Evolutionary conservation across 2,329 filamentous ascomycete genomes (phyloP).

Genomic region (Aspergillus quadricinctus): DNA sequence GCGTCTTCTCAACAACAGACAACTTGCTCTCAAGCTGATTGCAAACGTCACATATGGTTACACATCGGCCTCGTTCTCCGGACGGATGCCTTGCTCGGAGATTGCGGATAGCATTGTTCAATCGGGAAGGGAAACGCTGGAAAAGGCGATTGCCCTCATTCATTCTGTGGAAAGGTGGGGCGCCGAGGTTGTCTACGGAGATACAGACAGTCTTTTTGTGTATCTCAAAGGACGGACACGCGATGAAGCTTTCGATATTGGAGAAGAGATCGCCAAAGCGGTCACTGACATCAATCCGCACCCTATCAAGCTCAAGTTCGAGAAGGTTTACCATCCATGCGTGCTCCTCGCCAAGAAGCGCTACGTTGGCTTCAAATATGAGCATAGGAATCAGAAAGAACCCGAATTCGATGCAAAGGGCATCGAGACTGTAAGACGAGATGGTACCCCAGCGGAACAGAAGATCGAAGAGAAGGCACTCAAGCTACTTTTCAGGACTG

Average conservation of each 20-base stretch:
- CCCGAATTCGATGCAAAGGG: constrained; percentile 97
- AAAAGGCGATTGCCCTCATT: constrained; percentile 88
- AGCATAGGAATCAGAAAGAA: constrained; percentile 65
- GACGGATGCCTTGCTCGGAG: constrained; percentile 95
- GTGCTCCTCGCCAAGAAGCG: constrained; percentile 93
- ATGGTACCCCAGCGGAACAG: constrained; percentile 91
- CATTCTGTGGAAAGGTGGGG: constrained; percentile 84
- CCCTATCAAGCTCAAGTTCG: constrained; percentile 93
- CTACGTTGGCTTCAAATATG: constrained; percentile 97
- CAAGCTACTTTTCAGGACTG: constrained; percentile 82
- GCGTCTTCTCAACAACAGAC: constrained; percentile 84
- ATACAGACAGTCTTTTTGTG: constrained; percentile 93
- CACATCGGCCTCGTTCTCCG: constrained; percentile 93
- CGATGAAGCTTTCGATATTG: constrained; percentile 86
- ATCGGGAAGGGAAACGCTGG: constrained; percentile 87
- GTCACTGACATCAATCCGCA: constrained; percentile 87
- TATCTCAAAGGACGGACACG: constrained; percentile 81
- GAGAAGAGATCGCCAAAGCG: constrained; percentile 81
- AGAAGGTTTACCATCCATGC: constrained; percentile 97
- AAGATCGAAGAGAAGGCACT: constrained; percentile 93
- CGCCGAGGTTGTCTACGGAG: constrained; percentile 95
- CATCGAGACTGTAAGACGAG: constrained; percentile 92
- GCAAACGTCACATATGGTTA: constrained; percentile 99
- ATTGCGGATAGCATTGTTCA: constrained; percentile 98
- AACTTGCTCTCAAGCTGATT: constrained; percentile 88